Conservation (phyloP, 176 grass and related monocot species). For the Pharus latifolius region DNA sequence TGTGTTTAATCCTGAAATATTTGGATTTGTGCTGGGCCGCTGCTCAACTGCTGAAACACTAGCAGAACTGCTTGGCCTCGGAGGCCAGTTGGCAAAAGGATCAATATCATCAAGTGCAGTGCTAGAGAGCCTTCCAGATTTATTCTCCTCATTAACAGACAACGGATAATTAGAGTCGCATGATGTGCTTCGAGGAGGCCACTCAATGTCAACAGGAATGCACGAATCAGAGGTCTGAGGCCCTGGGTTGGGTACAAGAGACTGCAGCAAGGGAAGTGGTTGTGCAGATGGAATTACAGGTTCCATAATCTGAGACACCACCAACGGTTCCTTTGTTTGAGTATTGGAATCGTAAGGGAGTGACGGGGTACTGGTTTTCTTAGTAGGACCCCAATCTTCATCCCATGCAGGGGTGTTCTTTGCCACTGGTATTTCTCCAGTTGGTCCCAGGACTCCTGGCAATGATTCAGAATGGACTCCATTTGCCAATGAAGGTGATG, state of each 20-base stretch:
- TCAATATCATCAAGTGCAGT: slow-evolving; percentile 60
- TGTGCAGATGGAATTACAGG: slow-evolving; percentile 19
- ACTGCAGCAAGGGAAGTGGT: slow-evolving; percentile 25
- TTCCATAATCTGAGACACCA: slow-evolving; percentile 28
- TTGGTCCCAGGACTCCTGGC: slow-evolving; percentile 15
- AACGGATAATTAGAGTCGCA: slow-evolving; percentile 31
- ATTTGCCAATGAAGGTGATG: slow-evolving; percentile 43
- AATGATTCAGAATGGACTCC: slow-evolving; percentile 48
- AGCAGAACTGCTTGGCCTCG: slow-evolving; percentile 28
- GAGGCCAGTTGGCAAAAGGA: slow-evolving; percentile 98
- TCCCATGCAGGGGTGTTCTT: slow-evolving; percentile 65
- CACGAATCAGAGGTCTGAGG: slow-evolving; percentile 42
- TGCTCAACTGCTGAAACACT: slow-evolving; percentile 20
- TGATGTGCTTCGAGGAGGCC: slow-evolving; percentile 73
- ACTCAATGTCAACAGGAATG: slow-evolving; percentile 81
- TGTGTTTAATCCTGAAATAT: slow-evolving; percentile 27
- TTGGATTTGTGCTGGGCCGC: slow-evolving; percentile 25
- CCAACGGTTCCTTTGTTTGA: slow-evolving; percentile 25
- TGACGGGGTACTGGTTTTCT: slow-evolving; percentile 38
- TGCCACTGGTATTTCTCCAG: slow-evolving; percentile 30
- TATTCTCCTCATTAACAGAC: slow-evolving; percentile 40
- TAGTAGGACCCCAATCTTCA: slow-evolving; percentile 87
- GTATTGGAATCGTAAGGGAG: slow-evolving; percentile 24
- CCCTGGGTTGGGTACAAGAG: slow-evolving; percentile 32
- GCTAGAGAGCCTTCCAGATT: slow-evolving; percentile 22